Base-by-base conservation (phyloP, 495 filamentous ascomycete species). In the Daldinia vernicosa region DNA sequence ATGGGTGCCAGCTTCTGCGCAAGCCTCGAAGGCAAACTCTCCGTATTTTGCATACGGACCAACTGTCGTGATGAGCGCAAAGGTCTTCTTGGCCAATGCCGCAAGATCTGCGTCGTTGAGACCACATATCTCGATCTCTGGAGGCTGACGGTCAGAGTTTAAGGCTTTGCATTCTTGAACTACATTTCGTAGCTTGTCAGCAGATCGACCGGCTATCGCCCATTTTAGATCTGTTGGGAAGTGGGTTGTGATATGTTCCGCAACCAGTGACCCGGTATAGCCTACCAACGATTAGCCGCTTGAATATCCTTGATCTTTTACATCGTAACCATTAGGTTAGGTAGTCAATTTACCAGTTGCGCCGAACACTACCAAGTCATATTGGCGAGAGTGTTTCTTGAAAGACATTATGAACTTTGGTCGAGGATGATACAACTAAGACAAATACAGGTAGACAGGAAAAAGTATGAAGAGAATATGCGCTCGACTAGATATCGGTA, bases 201-300 rank as follows among this genome's bases (percentile, higher is more conserved):
- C 79, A 7, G 92, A 94, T 28, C 95, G 90, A 17, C 95, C 95
- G 9, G 94, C 93, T 53, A 97, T 82, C 26, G 94, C 95, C 95
- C 95, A 98, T 82, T 88, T 94, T 26, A 97, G 77, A 76, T 91
- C 82, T 7, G 92, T 95, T 1, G 95, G 93, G 2, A 92, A 85
- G 61, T 87, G 79, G 40, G 85, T 85, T 43, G 90, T 84, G 66
- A 97, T 92, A 76, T 95, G 86, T 77, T 97, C 89, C 45, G 90
- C 91, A 37, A 87, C 89, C 28, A 91, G 81, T 70, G 88, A 89
- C 11, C 95, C 95, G 0, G 95, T 98, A 80, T 97, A 97, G 22
- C 95, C 95, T 71, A 88, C 88, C 26, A 69, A 32, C 24, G 27
- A 51, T 77, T 37, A 77, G 75, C 27, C 17, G 9, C 58, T 24